Conservation (phyloP, 495 filamentous ascomycete genomes). For the Sabuloglossum arenarium region DNA sequence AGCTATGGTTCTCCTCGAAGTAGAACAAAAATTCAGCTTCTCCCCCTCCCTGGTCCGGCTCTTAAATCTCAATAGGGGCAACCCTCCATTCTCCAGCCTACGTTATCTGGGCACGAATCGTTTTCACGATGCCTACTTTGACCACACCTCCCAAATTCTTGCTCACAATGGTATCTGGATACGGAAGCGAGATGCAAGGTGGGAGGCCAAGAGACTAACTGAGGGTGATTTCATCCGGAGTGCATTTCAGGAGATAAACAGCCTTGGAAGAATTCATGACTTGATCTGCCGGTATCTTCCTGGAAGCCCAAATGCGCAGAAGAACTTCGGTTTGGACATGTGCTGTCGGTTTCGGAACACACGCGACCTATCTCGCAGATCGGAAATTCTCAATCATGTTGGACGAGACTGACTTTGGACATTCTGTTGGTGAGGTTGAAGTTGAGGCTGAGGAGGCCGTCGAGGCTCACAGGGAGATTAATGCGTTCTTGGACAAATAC, state of each 20-base stretch:
- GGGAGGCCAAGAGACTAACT: constrained; percentile 15
- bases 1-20: constrained; percentile 13
- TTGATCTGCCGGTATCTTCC: constrained; percentile 1
- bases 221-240: constrained; percentile 13
- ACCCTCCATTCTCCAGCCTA: constrained; percentile 12
- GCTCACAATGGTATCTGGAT: constrained; percentile 14
- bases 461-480: constrained; percentile 11
- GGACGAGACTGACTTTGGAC: constrained; percentile 18
- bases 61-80: constrained; percentile 10
- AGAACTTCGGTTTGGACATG: constrained; percentile 12
- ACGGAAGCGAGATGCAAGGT: constrained; percentile 12
- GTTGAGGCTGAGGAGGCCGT: constrained; percentile 9
- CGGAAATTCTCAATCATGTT: constrained; percentile 16
- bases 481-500: constrained; percentile 18
- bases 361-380: constrained; percentile 17
- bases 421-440: constrained; percentile 22
- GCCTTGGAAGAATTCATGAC: constrained; percentile 4
- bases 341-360: constrained; percentile 15
- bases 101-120: constrained; percentile 8
- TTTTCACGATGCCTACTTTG: constrained; percentile 18
- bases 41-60: constrained; percentile 9
- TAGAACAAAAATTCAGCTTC: constrained; percentile 20
- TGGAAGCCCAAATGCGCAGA: neutral
- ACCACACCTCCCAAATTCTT: constrained; percentile 10
- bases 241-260: constrained; percentile 14